Evolutionary conservation across 2,329 filamentous ascomycete species (phyloP).

Genomic region (Keithomyces neogunnii): DNA sequence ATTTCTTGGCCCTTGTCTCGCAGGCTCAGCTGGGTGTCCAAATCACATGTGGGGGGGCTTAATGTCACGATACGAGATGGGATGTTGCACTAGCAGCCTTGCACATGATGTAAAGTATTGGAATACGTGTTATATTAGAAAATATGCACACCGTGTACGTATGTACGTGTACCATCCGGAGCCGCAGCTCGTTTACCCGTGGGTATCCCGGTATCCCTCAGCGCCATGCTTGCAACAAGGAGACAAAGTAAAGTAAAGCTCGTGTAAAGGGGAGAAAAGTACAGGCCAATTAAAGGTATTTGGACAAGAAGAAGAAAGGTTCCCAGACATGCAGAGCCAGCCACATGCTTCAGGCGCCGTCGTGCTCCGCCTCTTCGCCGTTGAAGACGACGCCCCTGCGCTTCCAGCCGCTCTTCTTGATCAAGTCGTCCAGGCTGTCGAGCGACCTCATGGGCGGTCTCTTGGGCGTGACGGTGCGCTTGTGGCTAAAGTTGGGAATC

Average conservation of each 20-base stretch:
- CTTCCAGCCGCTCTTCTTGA: constrained; percentile 36
- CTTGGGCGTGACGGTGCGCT: constrained; percentile 18
- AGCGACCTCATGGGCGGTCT: constrained; percentile 29
- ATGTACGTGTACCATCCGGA: too few relatives aligned
- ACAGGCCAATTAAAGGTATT: too few relatives aligned
- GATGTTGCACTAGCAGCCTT: too few relatives aligned
- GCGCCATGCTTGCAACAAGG: neutral
- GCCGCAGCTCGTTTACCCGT: too few relatives aligned
- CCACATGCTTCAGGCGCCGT: neutral
- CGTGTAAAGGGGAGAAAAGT: too few relatives aligned
- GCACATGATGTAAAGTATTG: too few relatives aligned
- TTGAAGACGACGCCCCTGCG: constrained; percentile 32
- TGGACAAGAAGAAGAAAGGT: neutral
- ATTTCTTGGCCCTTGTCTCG: too few relatives aligned
- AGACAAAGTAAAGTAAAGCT: neutral
- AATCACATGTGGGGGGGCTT: too few relatives aligned
- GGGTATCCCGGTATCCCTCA: neutral
- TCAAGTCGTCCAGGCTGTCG: constrained; percentile 31
- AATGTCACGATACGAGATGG: too few relatives aligned
- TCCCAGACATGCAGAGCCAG: neutral
- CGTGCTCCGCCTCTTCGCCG: constrained; percentile 17
- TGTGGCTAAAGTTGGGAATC: constrained; percentile 28
- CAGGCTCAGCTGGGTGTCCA: too few relatives aligned
- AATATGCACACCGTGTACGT: too few relatives aligned
- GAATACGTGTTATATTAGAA: too few relatives aligned